phyloP scores from a whole-genome alignment of 2,329 filamentous ascomycete genomes.

The Botrytis porri region DNA sequence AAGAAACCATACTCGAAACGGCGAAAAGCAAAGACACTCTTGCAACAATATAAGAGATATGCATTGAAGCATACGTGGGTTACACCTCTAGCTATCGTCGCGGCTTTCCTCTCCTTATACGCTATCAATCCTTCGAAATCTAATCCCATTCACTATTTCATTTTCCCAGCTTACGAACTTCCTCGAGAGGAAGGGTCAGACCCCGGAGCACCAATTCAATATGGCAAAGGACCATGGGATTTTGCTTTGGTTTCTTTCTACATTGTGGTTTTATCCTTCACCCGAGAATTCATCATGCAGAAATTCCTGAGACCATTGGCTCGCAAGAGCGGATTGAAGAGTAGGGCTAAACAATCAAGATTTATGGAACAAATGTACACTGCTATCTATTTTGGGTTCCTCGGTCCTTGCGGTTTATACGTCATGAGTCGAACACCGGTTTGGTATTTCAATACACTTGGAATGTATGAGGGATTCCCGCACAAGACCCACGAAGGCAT shows the following conservation, averaged over 20 bases:
- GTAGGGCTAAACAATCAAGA: constrained; percentile 74
- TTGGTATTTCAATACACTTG: constrained; percentile 91
- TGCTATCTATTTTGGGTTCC: constrained; percentile 79
- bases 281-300: constrained; percentile 94
- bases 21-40: constrained; percentile 38
- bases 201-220: constrained; percentile 56
- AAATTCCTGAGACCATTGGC: constrained; percentile 77
- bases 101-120: constrained; percentile 64
- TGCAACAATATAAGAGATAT: constrained; percentile 47
- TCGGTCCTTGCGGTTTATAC: constrained; percentile 80
- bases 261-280: constrained; percentile 83
- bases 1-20: constrained; percentile 38
- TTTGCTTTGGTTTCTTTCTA: constrained; percentile 87
- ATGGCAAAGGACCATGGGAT: constrained; percentile 83
- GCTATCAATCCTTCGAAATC: constrained; percentile 69
- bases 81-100: constrained; percentile 64
- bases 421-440: constrained; percentile 86
- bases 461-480: constrained; percentile 87
- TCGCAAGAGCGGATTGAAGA: constrained; percentile 63
- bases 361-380: constrained; percentile 98
- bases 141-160: constrained; percentile 76
- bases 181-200: constrained; percentile 45
- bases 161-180: constrained; percentile 86
- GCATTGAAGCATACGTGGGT: constrained; percentile 57
- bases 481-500: constrained; percentile 74